Evolutionary conservation across 768 basidiomycete species (phyloP).

Genomic region (Mycena vulgaris): DNA sequence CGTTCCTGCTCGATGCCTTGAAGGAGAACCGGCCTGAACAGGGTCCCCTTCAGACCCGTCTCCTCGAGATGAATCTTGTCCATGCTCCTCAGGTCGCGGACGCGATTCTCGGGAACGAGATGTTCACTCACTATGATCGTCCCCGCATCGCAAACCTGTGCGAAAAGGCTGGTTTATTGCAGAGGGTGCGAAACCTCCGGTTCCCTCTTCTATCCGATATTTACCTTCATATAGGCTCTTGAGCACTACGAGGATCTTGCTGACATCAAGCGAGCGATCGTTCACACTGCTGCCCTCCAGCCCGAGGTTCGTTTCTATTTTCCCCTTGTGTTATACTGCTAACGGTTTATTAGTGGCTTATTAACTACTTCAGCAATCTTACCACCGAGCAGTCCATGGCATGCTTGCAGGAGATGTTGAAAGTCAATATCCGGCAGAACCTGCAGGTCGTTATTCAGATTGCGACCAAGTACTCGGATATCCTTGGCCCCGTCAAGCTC

Average conservation of each 20-base stretch:
- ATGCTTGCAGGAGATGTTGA: slow-evolving; percentile 97
- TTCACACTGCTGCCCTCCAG: slow-evolving; percentile 89
- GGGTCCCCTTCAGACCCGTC: slow-evolving; percentile 93
- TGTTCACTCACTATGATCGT: slow-evolving; percentile 97
- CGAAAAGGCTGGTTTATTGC: slow-evolving; percentile 97
- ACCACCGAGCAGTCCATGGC: slow-evolving; percentile 98
- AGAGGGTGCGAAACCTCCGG: slow-evolving; percentile 75
- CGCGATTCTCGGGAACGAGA: slow-evolving; percentile 98
- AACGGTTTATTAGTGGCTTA: slow-evolving; percentile 80
- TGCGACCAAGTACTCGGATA: slow-evolving; percentile 98
- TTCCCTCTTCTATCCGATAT: slow-evolving; percentile 20
- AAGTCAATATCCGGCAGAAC: slow-evolving; percentile 97
- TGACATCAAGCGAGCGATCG: slow-evolving; percentile 99
- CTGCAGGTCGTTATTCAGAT: slow-evolving; percentile 97
- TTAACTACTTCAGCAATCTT: slow-evolving; percentile 95
- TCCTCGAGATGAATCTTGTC: slow-evolving; percentile 97
- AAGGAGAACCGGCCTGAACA: slow-evolving; percentile 99
- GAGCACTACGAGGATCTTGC: slow-evolving; percentile 98
- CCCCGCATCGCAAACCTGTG: slow-evolving; percentile 98
- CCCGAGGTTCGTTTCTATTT: slow-evolving; percentile 73
- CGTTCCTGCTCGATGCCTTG: slow-evolving; percentile 96
- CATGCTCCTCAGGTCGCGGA: slow-evolving; percentile 99
- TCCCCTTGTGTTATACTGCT: slow-evolving; percentile 12
- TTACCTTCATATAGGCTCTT: slow-evolving; percentile 76
- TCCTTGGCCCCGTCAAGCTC: slow-evolving; percentile 95